These are phyloP conservation scores for Ascomycota sp. DNA, from an alignment of 2,329 filamentous ascomycete genomes.

Conservation along the genomic window DNA sequence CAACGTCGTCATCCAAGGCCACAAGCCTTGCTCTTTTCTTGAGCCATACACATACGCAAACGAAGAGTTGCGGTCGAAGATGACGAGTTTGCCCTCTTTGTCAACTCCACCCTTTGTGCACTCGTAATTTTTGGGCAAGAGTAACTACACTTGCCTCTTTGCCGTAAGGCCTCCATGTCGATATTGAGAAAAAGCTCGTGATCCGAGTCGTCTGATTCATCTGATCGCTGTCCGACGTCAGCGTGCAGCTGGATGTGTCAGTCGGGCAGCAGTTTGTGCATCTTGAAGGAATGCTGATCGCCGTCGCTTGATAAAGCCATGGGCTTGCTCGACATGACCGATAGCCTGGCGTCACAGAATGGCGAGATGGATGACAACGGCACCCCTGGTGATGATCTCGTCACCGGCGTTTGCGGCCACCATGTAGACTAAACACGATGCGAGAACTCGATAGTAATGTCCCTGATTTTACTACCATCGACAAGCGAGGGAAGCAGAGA, in stretches of 20 bases:
- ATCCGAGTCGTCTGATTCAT: conserved; percentile 14
- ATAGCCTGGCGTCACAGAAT: conserved; percentile 6
- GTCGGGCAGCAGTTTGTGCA: conserved; percentile 7
- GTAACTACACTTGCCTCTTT: conserved; percentile 18
- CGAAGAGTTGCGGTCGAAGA: conserved; percentile 21
- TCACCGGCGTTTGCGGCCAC: conserved; percentile 6
- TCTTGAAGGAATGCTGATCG: conserved; percentile 6
- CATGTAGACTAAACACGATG: conserved; percentile 14
- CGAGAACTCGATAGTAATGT: conserved; percentile 14
- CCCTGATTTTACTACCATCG: conserved; percentile 12
- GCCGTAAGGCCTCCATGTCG: conserved; percentile 18
- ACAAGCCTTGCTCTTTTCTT: no score
- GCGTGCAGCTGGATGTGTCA: conserved; percentile 1
- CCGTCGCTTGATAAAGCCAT: conserved; percentile 4
- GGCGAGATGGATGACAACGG: conserved; percentile 6
- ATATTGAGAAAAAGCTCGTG: conserved; percentile 15
- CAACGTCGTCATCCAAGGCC: no score
- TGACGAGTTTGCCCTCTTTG: conserved; percentile 15
- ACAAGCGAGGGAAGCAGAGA: no score
- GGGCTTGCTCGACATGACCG: conserved; percentile 3
- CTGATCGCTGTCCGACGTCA: conserved; percentile 4
- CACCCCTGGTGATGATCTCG: conserved; percentile 4
- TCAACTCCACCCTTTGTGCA: conserved; percentile 21
- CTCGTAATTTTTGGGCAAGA: conserved; percentile 14
- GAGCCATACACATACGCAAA: conserved; percentile 12